These are phyloP conservation scores for Fusarium fujikuroi DNA, from an alignment of 2,329 filamentous ascomycete genomes.

Conservation along the genomic window DNA sequence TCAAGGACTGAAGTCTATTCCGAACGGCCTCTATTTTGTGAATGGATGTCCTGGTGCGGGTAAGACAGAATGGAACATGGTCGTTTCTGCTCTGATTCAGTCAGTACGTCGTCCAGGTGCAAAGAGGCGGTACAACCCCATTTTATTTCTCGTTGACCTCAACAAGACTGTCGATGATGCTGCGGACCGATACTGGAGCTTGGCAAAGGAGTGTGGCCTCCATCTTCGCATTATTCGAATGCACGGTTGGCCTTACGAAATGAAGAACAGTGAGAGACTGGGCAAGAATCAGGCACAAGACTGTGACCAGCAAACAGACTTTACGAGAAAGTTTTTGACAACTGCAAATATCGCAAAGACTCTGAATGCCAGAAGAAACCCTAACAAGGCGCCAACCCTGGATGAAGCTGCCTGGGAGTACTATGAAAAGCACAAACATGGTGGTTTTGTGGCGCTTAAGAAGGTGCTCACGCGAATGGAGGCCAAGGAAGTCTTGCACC, in stretches of 20 bases:
- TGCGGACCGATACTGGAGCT: conserved; percentile 53
- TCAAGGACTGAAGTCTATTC: conserved; percentile 49
- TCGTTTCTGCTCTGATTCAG: conserved; percentile 53
- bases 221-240: conserved; percentile 52
- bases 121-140: conserved; percentile 44
- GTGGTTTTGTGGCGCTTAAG: conserved; percentile 50
- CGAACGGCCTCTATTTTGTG: conserved; percentile 56
- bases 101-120: conserved; percentile 42
- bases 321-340: conserved; percentile 50
- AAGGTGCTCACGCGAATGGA: conserved; percentile 51
- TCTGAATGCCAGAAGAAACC: conserved; percentile 16
- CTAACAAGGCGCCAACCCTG: conserved; percentile 51
- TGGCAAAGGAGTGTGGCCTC: conserved; percentile 52
- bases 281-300: conserved; percentile 26
- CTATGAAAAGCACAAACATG: conserved; percentile 48
- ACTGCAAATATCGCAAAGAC: conserved; percentile 41
- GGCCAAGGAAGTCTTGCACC: conserved; percentile 39
- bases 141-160: conserved; percentile 60
- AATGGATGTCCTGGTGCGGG: conserved; percentile 60
- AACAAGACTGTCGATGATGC: conserved; percentile 60
- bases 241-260: conserved; percentile 55
- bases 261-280: conserved; percentile 47
- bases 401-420: conserved; percentile 57
- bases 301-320: conserved; percentile 41
- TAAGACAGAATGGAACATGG: conserved; percentile 60